Evolutionary conservation across 257 asterid species (phyloP), one percentile per base, ranked within the genome.

Genomic region (Przewalskia tangutica): DNA sequence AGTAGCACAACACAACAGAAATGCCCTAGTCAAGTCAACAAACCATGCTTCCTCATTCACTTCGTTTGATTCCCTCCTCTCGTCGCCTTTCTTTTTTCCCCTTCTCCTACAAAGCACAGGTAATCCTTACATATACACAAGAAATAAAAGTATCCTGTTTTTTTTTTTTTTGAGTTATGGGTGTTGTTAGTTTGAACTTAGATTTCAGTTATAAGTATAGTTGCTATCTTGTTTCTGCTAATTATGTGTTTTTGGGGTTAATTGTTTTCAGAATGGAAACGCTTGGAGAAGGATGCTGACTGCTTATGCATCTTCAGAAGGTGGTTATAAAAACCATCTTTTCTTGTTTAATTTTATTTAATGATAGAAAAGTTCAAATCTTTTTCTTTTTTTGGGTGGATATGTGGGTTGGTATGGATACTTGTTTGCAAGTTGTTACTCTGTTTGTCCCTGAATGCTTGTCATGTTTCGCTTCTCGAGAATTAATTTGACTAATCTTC

Each of bases 261-360:
- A 76, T 65, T 51, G 20, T 77, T 77, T 32, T 40, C 90, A 95
- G 98, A 82, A 77, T 86, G 84, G 83, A 58, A 81, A 81, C 84
- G 65, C 81, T 63, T 84, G 92, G 89, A 84, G 87, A 83, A 89
- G 92, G 89, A 81, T 73, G 63, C 87, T 38, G 79, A 82, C 81
- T 60, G 85, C 88, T 58, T 55, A 77, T 53, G 90, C 88, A 42
- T 85, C 89, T 73, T 85, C 92, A 23, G 55, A 91, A 20, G 97
- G 97, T 90, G 79, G 67, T 48, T 67, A 51, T 83, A 5, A 62
- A 14, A 4, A 3, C 82, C 40, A 60, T 81, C 3, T 78, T 68
- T 51, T 20, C 53, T 63, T 84, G 79, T 38, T 71, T 71, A 63
- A 55, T 81, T 82, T 36, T 82, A 46, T 27, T 82, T 16, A 68